Evolutionary conservation across 2,329 filamentous ascomycete genomes (phyloP), one percentile per base, ranked within the genome.

Genomic region (Zymoseptoria ardabiliae): DNA sequence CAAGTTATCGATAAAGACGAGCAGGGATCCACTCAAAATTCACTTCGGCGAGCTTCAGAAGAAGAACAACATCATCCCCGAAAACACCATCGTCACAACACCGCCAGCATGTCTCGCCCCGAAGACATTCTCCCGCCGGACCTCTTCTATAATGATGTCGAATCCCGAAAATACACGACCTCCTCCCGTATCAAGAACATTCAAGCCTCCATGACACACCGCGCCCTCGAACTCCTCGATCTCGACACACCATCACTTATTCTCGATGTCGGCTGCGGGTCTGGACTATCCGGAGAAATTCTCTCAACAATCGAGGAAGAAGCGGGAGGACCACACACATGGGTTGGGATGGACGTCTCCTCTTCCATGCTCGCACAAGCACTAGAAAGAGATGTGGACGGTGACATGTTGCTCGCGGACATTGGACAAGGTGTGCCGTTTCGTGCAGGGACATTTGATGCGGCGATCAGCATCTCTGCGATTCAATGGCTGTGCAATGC

Each of bases 401-500:
- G 94, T 2, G 94, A 99, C 71, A 77, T 99, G n/a, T 81, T 99
- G 68, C 84, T 99, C 0, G 90, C 91, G 3, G 94, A 99, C 70
- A 96, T 97, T 55, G 94, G 94, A 0, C 94, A 99, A 71, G 94
- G 94, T 1, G 85, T 99, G 0, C 94, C 94, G 0, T 99, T 99
- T 73, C 86, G 94, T 17, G 85, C 94, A 0, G 94, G 94, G 30
- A 85, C 87, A 0, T 99, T 99, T 71, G 94, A 99, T 73, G 94
- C 93, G 0, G 94, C 94, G 21, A 91, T 99, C 68, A 91, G 87
- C 70, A 97, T 99, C 72, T 91, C 86, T 67, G 94, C 94, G 0
- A 89, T 99, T n/a, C 94, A 99, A 75, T 99, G 94, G 94, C 81
- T 99, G 28, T 99, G 94, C 75, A 97, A 96, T 74, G 94, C 93